A percentile compares a stretch with the other conserved stretches of the same genome.
These are phyloP conservation scores for Pseudotsuga menziesii DNA, from an alignment of 75 land plant species.

Conservation along the genomic window DNA sequence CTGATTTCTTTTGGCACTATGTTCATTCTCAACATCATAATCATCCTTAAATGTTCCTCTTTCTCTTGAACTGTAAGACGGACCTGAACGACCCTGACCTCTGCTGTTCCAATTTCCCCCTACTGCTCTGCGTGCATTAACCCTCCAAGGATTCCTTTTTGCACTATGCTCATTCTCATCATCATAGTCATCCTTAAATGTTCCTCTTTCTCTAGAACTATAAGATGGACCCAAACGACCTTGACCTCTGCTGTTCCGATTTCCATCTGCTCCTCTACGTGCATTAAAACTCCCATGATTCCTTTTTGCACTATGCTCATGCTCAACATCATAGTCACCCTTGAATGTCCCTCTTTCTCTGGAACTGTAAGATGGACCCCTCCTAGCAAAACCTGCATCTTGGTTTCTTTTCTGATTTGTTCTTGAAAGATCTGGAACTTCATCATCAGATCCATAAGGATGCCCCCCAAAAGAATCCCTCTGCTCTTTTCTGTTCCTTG, in stretches of 20 bases:
- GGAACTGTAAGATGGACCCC: not conserved
- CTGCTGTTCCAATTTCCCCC: not conserved
- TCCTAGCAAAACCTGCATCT: not conserved
- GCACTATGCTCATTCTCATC: not conserved
- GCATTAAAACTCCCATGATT: not conserved
- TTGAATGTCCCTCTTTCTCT: not conserved
- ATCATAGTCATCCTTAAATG: not conserved
- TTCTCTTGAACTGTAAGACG: constrained; percentile 2
- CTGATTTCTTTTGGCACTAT: constrained; percentile 1
- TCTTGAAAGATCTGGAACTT: constrained; percentile 5
- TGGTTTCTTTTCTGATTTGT: not conserved
- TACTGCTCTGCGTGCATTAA: not conserved
- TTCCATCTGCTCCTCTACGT: not conserved
- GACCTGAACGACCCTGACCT: not conserved
- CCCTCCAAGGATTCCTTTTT: not conserved
- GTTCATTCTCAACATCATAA: not conserved
- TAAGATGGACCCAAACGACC: not conserved
- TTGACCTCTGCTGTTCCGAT: not conserved
- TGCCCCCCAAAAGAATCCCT: constrained; percentile 15
- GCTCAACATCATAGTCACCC: not conserved
- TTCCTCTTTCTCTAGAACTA: not conserved
- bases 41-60: not conserved
- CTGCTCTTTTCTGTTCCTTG: not conserved
- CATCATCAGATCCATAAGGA: constrained; percentile 43
- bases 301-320: not conserved